phyloP scores from a whole-genome alignment of 371 early-diverging fungal genomes.

The Mucor mucedo region DNA sequence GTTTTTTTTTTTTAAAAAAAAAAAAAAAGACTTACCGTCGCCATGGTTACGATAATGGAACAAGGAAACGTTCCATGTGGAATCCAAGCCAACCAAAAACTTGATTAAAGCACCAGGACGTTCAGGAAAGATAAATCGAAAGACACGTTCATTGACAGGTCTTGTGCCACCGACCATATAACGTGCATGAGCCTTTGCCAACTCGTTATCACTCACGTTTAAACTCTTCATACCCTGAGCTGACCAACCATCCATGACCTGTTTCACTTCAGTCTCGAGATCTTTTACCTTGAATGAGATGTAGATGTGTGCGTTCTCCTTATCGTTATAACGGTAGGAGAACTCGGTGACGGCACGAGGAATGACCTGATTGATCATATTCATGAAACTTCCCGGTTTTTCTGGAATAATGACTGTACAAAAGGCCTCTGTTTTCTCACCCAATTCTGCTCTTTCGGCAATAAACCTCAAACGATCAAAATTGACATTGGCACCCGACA shows the following conservation, averaged over 20 bases:
- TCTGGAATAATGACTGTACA: conserved; percentile 91
- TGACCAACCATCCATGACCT: conserved; percentile 65
- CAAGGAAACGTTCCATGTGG: conserved; percentile 90
- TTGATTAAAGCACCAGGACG: conserved; percentile 89
- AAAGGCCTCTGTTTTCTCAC: conserved; percentile 91
- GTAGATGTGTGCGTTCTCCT: conserved; percentile 81
- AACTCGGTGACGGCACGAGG: conserved; percentile 92
- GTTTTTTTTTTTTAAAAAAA: neutral
- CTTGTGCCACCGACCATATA: conserved; percentile 87
- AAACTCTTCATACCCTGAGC: conserved; percentile 68
- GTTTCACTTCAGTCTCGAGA: conserved; percentile 67
- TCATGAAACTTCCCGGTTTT: conserved; percentile 84
- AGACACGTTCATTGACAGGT: conserved; percentile 85
- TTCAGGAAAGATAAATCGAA: conserved; percentile 95
- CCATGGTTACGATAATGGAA: conserved; percentile 97
- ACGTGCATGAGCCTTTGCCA: conserved; percentile 94
- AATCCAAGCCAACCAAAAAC: conserved; percentile 78
- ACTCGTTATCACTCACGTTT: conserved; percentile 90
- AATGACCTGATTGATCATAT: conserved; percentile 77
- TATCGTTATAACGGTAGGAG: conserved; percentile 87
- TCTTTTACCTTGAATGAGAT: conserved; percentile 82
- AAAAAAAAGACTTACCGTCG: conserved; percentile 59
- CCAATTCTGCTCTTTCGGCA: conserved; percentile 91
- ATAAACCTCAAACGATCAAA: conserved; percentile 96
- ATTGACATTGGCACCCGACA: conserved; percentile 97